Conservation (phyloP, 306 rosid genomes). For the Corylus avellana region DNA sequence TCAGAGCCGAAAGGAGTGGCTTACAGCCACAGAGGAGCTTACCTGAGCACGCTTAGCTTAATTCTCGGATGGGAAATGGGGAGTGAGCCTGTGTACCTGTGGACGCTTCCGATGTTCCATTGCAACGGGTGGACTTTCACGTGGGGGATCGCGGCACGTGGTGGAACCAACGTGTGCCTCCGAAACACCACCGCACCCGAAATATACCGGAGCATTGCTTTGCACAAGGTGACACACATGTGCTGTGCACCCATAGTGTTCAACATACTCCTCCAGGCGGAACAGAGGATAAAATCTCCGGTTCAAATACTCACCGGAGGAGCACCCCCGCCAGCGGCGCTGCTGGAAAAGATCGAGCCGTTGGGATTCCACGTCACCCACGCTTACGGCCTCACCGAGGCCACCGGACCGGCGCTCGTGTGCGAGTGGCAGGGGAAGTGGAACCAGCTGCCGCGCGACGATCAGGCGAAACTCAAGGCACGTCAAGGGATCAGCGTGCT, state of each 20-base stretch:
- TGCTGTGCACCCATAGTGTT: constrained; percentile 88
- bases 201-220: constrained; percentile 51
- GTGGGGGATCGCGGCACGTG: constrained; percentile 93
- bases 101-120: constrained; percentile 96
- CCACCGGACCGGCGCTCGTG: constrained; percentile 85
- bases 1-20: constrained; percentile 90
- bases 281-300: constrained; percentile 19
- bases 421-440: constrained; percentile 89
- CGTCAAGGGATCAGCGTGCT: constrained; percentile 77
- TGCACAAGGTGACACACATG: constrained; percentile 82
- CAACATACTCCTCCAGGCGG: constrained; percentile 63
- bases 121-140: constrained; percentile 98
- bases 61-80: constrained; percentile 87
- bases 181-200: constrained; percentile 54
- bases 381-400: constrained; percentile 90
- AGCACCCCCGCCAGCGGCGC: constrained; percentile 74
- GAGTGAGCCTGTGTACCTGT: constrained; percentile 63
- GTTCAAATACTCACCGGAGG: constrained; percentile 86
- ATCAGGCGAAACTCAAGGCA: constrained; percentile 63
- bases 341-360: constrained; percentile 53
- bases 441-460: constrained; percentile 42
- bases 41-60: constrained; percentile 68
- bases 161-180: constrained; percentile 80
- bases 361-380: constrained; percentile 85
- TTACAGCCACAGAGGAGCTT: constrained; percentile 89